phyloP scores from a whole-genome alignment of 352 stramenopile genomes.

The Blastocystis sp. region DNA sequence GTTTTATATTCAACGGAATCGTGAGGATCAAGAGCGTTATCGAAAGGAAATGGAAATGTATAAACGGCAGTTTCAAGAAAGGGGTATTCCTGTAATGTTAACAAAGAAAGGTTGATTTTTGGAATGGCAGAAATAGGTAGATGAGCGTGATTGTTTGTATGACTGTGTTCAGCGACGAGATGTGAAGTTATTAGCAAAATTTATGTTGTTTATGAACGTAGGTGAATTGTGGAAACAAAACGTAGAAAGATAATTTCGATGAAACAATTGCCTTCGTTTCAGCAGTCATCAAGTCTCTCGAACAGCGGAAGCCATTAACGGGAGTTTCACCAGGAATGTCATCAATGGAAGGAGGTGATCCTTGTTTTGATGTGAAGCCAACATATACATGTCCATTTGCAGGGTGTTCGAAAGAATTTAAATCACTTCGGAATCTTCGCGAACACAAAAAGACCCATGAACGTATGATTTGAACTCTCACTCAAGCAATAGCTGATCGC shows the following conservation, averaged over 20 bases:
- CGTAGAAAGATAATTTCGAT: slow-evolving; percentile 12
- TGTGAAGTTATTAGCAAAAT: neutral
- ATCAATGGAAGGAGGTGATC: neutral
- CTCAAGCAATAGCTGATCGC: neutral
- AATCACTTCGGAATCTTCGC: slow-evolving; percentile 20
- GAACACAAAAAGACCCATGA: slow-evolving; percentile 17
- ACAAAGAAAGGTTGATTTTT: neutral
- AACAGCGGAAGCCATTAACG: neutral
- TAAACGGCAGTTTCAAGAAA: neutral
- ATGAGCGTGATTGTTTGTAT: slow-evolving; percentile 9
- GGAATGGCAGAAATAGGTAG: neutral
- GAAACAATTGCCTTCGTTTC: slow-evolving; percentile 9
- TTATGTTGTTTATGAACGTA: slow-evolving; percentile 7
- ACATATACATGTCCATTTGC: neutral
- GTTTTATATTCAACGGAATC: neutral
- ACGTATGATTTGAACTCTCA: neutral
- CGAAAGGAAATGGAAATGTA: neutral
- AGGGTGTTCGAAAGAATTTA: slow-evolving; percentile 5
- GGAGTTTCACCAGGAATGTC: neutral
- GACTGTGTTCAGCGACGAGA: neutral
- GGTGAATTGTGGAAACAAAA: neutral
- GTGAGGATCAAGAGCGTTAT: slow-evolving; percentile 1
- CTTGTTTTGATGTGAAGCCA: neutral
- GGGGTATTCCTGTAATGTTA: neutral
- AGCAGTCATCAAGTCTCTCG: neutral